phyloP scores from a whole-genome alignment of 108 stramenopile species.

The Discostella stelligeroides region DNA sequence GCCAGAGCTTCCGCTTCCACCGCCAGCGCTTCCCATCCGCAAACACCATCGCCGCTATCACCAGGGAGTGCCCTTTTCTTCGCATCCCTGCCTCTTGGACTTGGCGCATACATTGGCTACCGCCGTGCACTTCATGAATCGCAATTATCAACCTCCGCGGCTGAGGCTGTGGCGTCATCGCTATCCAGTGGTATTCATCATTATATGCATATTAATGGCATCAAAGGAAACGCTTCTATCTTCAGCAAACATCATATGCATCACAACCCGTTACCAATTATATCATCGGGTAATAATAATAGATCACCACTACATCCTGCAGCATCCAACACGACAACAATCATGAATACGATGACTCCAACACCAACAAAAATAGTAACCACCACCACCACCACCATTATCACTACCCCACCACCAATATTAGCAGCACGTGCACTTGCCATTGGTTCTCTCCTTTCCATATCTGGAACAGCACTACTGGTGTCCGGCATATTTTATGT shows the following conservation, averaged over 20 bases:
- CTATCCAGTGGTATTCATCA: too few species aligned
- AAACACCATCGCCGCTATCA: conserved; percentile 8
- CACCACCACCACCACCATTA: conserved; percentile 5
- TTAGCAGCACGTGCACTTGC: conserved; percentile 42
- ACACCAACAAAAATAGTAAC: not conserved
- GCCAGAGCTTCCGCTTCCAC: not conserved
- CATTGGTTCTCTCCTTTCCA: conserved; percentile 44
- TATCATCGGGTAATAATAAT: too few species aligned
- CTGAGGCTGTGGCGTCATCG: too few species aligned
- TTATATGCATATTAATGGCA: not conserved
- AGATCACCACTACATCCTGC: too few species aligned
- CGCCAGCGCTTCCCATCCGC: not conserved
- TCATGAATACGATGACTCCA: too few species aligned
- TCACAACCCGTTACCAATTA: not conserved
- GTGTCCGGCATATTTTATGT: conserved; percentile 45
- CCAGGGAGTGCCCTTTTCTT: conserved; percentile 29
- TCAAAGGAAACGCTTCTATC: conserved; percentile 16
- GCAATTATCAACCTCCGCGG: not conserved
- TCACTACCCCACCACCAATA: conserved; percentile 26
- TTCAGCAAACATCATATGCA: not conserved
- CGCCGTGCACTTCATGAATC: conserved; percentile 31
- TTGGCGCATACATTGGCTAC: conserved; percentile 37
- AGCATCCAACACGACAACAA: too few species aligned
- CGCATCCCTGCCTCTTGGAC: conserved; percentile 27
- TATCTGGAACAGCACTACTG: conserved; percentile 43